Conservation (phyloP, 192 early-diverging fungal species). For the Rhizophagus sp. region DNA sequence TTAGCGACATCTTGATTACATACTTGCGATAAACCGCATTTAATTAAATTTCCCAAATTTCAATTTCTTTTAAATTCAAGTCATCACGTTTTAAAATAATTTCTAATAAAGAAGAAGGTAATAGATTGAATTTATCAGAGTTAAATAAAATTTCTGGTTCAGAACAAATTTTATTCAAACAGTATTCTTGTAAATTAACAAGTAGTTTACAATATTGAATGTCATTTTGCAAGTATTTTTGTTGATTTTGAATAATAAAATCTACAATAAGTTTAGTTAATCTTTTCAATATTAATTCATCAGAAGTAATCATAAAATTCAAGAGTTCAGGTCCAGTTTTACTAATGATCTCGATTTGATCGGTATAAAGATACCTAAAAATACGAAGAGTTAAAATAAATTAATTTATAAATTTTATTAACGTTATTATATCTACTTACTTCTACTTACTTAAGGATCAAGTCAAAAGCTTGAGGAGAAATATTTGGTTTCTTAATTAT, state of each 20-base stretch:
- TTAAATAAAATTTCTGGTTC: not conserved
- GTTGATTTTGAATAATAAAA: too few relatives aligned
- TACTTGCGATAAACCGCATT: not conserved
- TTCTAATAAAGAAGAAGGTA: not conserved
- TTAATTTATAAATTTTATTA: too few relatives aligned
- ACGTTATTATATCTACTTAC: too few relatives aligned
- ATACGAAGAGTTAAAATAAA: too few relatives aligned
- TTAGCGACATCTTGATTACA: not conserved
- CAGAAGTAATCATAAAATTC: too few relatives aligned
- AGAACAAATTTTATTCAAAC: not conserved
- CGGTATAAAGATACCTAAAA: too few relatives aligned
- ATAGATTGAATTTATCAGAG: not conserved
- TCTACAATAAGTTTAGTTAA: too few relatives aligned
- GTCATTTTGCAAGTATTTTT: not conserved
- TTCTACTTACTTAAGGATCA: too few relatives aligned
- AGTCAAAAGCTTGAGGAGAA: too few relatives aligned
- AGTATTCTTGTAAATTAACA: not conserved
- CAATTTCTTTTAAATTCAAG: not conserved
- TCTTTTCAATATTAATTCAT: too few relatives aligned
- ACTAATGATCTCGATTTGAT: too few relatives aligned
- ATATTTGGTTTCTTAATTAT: not conserved
- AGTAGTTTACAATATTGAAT: not conserved
- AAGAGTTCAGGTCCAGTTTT: too few relatives aligned
- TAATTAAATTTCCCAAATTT: not conserved
- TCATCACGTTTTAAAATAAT: not conserved